Evolutionary conservation across 1,139 yeast genomes (phyloP).

Genomic region (Kodamaea sp.): DNA sequence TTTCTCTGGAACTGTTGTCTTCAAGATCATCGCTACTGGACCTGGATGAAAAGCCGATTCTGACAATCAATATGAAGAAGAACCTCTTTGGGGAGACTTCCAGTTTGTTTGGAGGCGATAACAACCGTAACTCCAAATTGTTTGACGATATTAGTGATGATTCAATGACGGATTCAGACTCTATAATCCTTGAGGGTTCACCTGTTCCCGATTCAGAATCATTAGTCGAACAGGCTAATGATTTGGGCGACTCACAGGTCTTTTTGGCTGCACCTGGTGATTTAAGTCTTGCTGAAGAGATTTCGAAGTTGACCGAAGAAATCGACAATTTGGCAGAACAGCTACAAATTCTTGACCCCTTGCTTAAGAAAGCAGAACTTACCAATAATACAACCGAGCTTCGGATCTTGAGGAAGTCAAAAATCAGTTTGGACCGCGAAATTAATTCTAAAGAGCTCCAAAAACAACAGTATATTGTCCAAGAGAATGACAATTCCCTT

Average conservation of each 20-base stretch:
- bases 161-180: constrained; percentile 36
- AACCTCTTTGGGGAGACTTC: constrained; percentile 40
- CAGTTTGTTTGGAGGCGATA: constrained; percentile 28
- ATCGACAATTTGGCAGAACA: constrained; percentile 67
- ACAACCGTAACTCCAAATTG: constrained; percentile 26
- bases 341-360: constrained; percentile 60
- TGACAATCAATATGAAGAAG: constrained; percentile 27
- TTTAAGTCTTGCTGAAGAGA: constrained; percentile 66
- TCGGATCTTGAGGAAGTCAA: constrained; percentile 66
- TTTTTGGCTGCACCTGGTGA: constrained; percentile 69
- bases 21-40: background rate
- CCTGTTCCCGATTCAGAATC: constrained; percentile 12
- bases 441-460: constrained; percentile 70
- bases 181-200: constrained; percentile 17
- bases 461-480: constrained; percentile 78
- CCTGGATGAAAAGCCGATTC: constrained; percentile 6
- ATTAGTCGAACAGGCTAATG: constrained; percentile 3
- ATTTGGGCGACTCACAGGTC: constrained; percentile 27
- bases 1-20: background rate
- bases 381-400: constrained; percentile 74
- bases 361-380: constrained; percentile 76
- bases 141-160: constrained; percentile 41
- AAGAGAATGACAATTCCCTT: constrained; percentile 78
- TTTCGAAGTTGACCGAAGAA: constrained; percentile 53
- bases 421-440: constrained; percentile 65